phyloP scores from a whole-genome alignment of 2,329 filamentous ascomycete species.

The Sporothrix globosa region DNA sequence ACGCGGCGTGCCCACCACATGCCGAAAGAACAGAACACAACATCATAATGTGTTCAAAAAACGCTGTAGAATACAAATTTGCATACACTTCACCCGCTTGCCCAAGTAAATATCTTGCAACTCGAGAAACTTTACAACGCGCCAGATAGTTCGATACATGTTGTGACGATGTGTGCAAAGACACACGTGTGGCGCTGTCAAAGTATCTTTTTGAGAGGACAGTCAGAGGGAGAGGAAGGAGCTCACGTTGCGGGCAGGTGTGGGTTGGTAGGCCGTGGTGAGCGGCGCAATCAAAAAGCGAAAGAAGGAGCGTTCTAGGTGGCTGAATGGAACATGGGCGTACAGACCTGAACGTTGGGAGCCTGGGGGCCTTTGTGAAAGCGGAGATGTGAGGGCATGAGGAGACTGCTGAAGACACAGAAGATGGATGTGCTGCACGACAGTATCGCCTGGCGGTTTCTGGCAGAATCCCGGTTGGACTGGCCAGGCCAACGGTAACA shows the following conservation, averaged over 20 bases:
- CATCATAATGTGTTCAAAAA: constrained; percentile 7
- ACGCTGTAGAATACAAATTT: neutral
- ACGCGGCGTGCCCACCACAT: neutral
- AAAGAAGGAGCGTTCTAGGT: neutral
- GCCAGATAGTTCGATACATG: constrained; percentile 4
- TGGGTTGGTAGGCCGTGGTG: neutral
- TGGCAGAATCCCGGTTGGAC: neutral
- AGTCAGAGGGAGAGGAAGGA: neutral
- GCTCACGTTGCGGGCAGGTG: neutral
- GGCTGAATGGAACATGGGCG: neutral
- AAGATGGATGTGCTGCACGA: constrained; percentile 3
- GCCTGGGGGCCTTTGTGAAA: constrained; percentile 21
- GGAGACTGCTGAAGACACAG: constrained; percentile 10
- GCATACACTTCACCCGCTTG: neutral
- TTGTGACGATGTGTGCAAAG: neutral
- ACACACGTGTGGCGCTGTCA: neutral
- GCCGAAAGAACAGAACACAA: constrained; percentile 24
- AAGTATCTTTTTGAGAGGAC: constrained; percentile 15
- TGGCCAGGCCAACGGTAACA: neutral
- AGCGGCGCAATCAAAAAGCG: neutral
- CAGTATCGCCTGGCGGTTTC: neutral
- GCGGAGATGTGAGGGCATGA: neutral
- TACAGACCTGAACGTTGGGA: constrained; percentile 3
- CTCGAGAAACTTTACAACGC: neutral
- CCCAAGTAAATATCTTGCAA: neutral